phyloP scores from a whole-genome alignment of 2,329 filamentous ascomycete genomes.

The Trichoderma sp. region DNA sequence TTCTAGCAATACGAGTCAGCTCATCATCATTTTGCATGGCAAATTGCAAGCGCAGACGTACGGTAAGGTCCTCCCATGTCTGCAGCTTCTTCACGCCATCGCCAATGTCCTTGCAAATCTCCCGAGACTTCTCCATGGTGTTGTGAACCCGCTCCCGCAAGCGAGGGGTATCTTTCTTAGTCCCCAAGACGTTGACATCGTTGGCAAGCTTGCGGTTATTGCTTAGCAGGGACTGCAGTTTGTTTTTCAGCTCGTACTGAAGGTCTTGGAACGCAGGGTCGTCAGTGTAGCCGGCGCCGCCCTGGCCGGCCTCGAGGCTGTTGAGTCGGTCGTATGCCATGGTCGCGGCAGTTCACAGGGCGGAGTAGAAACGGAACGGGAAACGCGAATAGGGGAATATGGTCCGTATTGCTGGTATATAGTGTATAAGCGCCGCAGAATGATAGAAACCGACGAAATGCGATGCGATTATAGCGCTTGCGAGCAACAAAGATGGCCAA shows the following conservation, averaged over 20 bases:
- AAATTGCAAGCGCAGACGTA: conserved; percentile 41
- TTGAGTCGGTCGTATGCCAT: conserved; percentile 95
- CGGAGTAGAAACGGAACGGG: neutral
- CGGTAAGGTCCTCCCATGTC: conserved; percentile 78
- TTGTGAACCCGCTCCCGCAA: conserved; percentile 88
- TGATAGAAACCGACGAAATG: neutral
- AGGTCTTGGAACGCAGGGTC: conserved; percentile 88
- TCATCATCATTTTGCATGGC: neutral
- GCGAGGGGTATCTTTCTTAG: conserved; percentile 84
- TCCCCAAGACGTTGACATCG: conserved; percentile 82
- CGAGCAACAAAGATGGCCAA: conserved; percentile 2
- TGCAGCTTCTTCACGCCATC: conserved; percentile 93
- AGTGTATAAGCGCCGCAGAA: neutral
- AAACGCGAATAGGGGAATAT: neutral
- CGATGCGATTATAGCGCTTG: conserved; percentile 17
- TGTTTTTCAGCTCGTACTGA: conserved; percentile 78
- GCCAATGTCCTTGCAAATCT: conserved; percentile 85
- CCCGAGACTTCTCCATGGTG: conserved; percentile 79
- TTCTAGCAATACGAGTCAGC: conserved; percentile 53
- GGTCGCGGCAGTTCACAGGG: neutral
- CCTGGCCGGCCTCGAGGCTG: conserved; percentile 73
- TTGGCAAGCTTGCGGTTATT: conserved; percentile 82
- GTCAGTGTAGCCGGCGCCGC: conserved; percentile 74
- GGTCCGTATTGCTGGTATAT: neutral
- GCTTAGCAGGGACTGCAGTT: conserved; percentile 83